Base-by-base conservation (phyloP, 2,329 filamentous ascomycete genomes). In the Aspergillus sp. region DNA sequence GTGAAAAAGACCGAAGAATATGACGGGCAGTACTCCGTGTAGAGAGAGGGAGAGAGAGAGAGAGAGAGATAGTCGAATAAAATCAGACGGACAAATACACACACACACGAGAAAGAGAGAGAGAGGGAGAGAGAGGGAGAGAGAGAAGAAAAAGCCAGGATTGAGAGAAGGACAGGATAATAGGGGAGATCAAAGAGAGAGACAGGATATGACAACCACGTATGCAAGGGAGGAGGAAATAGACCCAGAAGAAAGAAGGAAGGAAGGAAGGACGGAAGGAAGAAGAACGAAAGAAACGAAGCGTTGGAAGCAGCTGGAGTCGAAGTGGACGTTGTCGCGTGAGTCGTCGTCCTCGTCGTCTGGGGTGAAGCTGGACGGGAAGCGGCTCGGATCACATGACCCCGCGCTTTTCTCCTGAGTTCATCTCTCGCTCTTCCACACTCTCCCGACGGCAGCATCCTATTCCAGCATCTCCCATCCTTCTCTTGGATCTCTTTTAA, bases 241-340 rank as follows among this genome's bases (percentile, higher is more conserved):
- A 38, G 36, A 52, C 52, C 26, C 30, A 36, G 29, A 43, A 34
- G 32, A 42, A 46, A 44, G 40, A 40, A 42, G 45, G 34, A 45
- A 33, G 30, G 47, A 42, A 28, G 3, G 29, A 42, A 47, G 40
- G 19, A 35, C 29, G 33, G 41, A 38, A 35, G 12, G 30, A 47
- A 43, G 26, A 36, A 12, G 19, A 19, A 19, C 19, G 19, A 19
- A 19, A 19, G 19, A 19, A 19, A 19, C 19, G 19, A 19, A 19
- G 19, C 19, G 19, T 19, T 19, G 19, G 19, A 19, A 19, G 19
- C 19, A 19, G 19, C 19, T 19, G 19, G 19, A 19, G 19, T 19
- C 19, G 19, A 19, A 19, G 19, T 19, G 19, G 19, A 19, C 19
- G 19, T 19, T 19, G 19, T 19, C 19, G 19, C 19, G 19, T 19